These are phyloP conservation scores for Suillus luteus DNA, from an alignment of 768 basidiomycete genomes.

Conservation along the genomic window DNA sequence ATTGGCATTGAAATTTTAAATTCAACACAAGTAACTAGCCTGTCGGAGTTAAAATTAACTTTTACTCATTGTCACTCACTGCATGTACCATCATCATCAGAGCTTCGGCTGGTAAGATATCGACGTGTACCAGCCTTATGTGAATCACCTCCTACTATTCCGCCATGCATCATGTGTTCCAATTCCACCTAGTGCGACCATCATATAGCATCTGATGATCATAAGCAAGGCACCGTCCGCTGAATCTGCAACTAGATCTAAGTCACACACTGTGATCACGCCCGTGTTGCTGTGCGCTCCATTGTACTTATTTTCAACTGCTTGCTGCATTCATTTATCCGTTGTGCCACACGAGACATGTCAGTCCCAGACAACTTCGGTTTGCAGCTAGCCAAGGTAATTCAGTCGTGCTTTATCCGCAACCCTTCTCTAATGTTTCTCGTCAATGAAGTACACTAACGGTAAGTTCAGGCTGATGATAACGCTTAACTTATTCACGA, in stretches of 20 bases:
- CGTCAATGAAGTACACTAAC: background rate
- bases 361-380: background rate
- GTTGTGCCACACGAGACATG: background rate
- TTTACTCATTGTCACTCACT: background rate
- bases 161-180: background rate
- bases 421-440: background rate
- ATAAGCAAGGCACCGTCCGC: background rate
- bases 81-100: too few relatives aligned
- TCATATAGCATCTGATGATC: background rate
- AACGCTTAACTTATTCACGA: background rate
- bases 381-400: constrained; percentile 2
- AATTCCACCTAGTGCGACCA: background rate
- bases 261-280: background rate
- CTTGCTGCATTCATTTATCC: background rate
- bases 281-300: background rate
- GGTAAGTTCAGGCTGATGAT: background rate
- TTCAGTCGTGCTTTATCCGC: background rate
- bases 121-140: background rate
- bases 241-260: background rate
- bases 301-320: background rate
- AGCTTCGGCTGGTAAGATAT: background rate
- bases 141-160: background rate
- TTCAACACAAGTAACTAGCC: too few relatives aligned
- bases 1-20: too few relatives aligned
- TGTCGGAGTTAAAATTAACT: background rate